Percentiles rank a stretch among this genome's conserved stretches.
These are phyloP conservation scores for Russula griseocarnosa DNA, from an alignment of 768 basidiomycete species.

Conservation along the genomic window DNA sequence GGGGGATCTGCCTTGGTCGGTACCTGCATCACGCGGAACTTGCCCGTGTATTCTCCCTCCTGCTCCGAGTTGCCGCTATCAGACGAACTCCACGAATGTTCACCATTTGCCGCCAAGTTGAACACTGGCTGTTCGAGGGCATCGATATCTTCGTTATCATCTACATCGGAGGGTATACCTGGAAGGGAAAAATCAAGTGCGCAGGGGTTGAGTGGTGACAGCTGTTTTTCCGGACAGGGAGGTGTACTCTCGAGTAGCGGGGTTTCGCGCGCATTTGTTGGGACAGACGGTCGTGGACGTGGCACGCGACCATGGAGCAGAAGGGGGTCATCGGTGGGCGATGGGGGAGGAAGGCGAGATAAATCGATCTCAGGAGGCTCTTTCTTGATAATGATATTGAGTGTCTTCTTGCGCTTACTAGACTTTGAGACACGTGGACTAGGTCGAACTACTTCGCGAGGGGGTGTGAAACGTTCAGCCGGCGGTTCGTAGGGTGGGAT, in stretches of 20 bases:
- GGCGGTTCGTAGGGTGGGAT: conserved; percentile 62
- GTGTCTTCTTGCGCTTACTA: conserved; percentile 37
- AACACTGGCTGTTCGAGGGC: conserved; percentile 27
- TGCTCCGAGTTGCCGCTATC: conserved; percentile 36
- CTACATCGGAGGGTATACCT: conserved; percentile 24
- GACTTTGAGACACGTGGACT: conserved; percentile 37
- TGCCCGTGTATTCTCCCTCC: conserved; percentile 65
- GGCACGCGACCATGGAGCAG: conserved; percentile 49
- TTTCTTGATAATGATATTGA: conserved; percentile 45
- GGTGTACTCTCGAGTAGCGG: conserved; percentile 38
- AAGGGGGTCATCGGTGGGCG: conserved; percentile 73
- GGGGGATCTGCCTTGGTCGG: conserved; percentile 66
- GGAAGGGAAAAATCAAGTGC: conserved; percentile 25
- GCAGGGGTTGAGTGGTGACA: conserved; percentile 22
- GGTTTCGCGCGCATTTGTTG: conserved; percentile 37
- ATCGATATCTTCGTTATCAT: conserved; percentile 27
- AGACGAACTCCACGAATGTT: conserved; percentile 26
- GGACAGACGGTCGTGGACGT: conserved; percentile 31
- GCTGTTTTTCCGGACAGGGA: conserved; percentile 9
- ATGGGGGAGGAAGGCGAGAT: conserved; percentile 56
- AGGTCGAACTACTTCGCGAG: conserved; percentile 52
- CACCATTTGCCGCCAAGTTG: conserved; percentile 26
- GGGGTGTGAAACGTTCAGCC: conserved; percentile 64
- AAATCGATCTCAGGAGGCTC: conserved; percentile 65
- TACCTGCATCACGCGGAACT: conserved; percentile 51